Base-by-base conservation (phyloP, 2,329 filamentous ascomycete genomes). In the Cladorrhinum sp. region DNA sequence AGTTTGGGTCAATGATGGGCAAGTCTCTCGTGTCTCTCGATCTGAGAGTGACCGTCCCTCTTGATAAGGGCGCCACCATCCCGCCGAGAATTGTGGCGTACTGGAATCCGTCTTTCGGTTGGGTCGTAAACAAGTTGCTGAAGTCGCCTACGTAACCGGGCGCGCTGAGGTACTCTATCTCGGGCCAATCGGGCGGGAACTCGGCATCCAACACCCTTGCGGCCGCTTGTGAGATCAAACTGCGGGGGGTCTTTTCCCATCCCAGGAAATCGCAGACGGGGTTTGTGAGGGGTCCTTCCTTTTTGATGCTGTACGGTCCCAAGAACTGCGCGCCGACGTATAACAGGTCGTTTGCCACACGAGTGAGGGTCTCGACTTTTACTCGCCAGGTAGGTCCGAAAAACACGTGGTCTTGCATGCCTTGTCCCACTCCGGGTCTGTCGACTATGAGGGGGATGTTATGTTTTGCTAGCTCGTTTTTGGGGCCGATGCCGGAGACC, bases 351-450 rank as follows among this genome's bases (percentile, higher is more conserved):
- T 61, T 57, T 42, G 65, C 61, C 1, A 64, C 33, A 16, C 65
- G 53, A 2, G 65, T 69, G 55, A 64, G 51, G 9, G 64, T 69
- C 60, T 64, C 56, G 1, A 67, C 58, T 18, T 65, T 66, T n/a
- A 68, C 64, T 23, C 60, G 60, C 23, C 49, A 62, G 16, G 59
- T 48, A 28, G 57, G 60, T 16, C 55, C 51, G 20, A 69, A 60
- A 36, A 61, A 39, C 48, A 67, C 55, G 60, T 76, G 73, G 58
- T 76, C 72, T n/a, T 78, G 71, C 4, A 77, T 64, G 49, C 74
- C 74, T 64, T 76, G 75, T 1, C 77, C 77, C 4, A 79, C 76
- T 33, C 71, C 67, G 1, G 73, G 72, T 16, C 70, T 69, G 39
- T 77, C 68, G 4, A 74, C 67, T 2, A 76, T 58, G 2, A 73